A percentile compares a stretch with the other conserved stretches of the same genome.
Evolutionary conservation across 352 stramenopile genomes (phyloP).

Genomic region (Pythium aphanidermatum): DNA sequence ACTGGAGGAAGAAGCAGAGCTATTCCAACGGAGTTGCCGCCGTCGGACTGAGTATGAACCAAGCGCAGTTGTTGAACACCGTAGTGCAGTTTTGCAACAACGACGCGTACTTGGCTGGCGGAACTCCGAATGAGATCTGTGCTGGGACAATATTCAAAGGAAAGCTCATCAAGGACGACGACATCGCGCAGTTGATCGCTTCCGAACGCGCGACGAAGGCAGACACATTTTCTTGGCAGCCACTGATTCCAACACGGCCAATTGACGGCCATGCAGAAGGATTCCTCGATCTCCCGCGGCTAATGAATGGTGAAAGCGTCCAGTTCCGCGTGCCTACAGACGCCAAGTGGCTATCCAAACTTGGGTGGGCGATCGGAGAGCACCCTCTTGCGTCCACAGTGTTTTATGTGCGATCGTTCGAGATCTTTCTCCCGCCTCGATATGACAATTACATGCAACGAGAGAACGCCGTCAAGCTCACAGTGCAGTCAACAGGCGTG

Average conservation of each 20-base stretch:
- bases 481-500: background rate
- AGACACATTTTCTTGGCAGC: background rate
- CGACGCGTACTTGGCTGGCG: background rate
- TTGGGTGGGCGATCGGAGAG: background rate
- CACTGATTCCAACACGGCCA: background rate
- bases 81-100: slow-evolving; percentile 1
- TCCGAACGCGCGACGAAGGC: background rate
- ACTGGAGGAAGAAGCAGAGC: background rate
- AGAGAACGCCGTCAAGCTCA: background rate
- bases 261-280: background rate
- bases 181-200: background rate
- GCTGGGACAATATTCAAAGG: background rate
- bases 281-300: background rate
- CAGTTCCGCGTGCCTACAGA: background rate
- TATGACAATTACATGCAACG: background rate
- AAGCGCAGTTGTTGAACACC: background rate
- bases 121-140: background rate
- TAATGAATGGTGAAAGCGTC: background rate
- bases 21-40: background rate
- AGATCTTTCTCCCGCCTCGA: background rate
- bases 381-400: background rate
- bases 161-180: background rate
- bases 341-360: background rate
- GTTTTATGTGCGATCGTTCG: slow-evolving; percentile 1
- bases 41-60: background rate